phyloP scores from a whole-genome alignment of 805 yeast species.

The Zygoascus tannicola region DNA sequence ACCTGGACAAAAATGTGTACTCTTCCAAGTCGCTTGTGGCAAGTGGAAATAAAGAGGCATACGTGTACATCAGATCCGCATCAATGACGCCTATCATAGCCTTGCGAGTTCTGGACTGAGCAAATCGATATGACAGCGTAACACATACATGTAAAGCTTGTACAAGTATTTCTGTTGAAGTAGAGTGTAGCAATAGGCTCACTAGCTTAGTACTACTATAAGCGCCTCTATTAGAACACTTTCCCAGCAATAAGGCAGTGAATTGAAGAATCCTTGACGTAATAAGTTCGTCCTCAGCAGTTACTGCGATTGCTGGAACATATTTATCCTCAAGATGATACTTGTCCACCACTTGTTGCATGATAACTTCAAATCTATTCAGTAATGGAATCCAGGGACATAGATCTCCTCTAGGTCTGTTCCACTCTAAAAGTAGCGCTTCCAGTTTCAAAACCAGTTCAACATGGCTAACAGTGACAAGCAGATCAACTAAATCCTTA shows the following conservation, averaged over 20 bases:
- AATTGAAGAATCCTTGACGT: constrained; percentile 49
- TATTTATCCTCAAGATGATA: constrained; percentile 42
- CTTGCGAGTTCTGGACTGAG: constrained; percentile 36
- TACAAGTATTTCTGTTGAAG: constrained; percentile 49
- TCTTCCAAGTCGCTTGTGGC: constrained; percentile 11
- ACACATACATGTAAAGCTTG: constrained; percentile 53
- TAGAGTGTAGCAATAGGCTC: constrained; percentile 47
- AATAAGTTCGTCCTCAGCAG: constrained; percentile 37
- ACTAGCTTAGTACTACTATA: constrained; percentile 61
- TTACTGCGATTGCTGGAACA: constrained; percentile 40
- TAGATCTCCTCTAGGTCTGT: constrained; percentile 57
- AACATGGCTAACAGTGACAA: constrained; percentile 25
- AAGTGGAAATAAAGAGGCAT: constrained; percentile 46
- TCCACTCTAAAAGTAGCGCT: constrained; percentile 39
- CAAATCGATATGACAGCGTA: constrained; percentile 51
- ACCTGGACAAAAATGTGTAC: constrained; percentile 20
- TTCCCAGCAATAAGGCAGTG: constrained; percentile 53
- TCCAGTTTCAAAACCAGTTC: constrained; percentile 36
- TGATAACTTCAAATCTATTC: constrained; percentile 62
- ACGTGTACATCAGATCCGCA: constrained; percentile 40
- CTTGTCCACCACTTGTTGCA: constrained; percentile 44
- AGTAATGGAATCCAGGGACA: constrained; percentile 69
- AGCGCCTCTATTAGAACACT: constrained; percentile 57
- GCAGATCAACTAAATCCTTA: constrained; percentile 11
- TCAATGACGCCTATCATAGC: constrained; percentile 35